Percentiles rank a stretch among this genome's conserved stretches.
These are phyloP conservation scores for Aureobasidium sp. DNA, from an alignment of 2,329 filamentous ascomycete genomes.

Conservation along the genomic window DNA sequence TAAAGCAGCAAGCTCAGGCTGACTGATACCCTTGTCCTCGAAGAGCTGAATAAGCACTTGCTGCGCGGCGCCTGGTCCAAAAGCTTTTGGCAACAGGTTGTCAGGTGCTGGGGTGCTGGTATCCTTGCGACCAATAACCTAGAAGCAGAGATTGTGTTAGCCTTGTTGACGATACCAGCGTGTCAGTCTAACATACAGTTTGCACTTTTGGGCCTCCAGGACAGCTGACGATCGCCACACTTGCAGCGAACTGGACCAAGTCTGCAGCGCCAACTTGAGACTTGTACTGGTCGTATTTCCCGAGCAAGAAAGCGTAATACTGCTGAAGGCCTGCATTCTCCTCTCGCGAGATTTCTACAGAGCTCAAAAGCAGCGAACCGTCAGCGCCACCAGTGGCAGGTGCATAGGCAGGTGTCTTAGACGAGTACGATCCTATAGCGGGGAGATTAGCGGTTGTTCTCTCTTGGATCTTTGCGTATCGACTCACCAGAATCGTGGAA, in stretches of 20 bases:
- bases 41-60: conserved; percentile 40
- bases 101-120: conserved; percentile 26
- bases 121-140: conserved; percentile 31
- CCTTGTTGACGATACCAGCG: background rate
- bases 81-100: conserved; percentile 26
- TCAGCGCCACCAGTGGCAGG: conserved; percentile 36
- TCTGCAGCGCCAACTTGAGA: conserved; percentile 43
- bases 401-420: conserved; percentile 16
- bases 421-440: conserved; percentile 15
- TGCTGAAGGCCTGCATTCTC: conserved; percentile 26
- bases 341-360: conserved; percentile 30
- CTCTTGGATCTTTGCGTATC: background rate
- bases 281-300: conserved; percentile 23
- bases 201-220: conserved; percentile 44
- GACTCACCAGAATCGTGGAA: conserved; percentile 32
- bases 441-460: background rate
- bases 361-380: conserved; percentile 35
- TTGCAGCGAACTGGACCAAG: conserved; percentile 39
- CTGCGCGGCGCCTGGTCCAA: conserved; percentile 27
- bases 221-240: conserved; percentile 39
- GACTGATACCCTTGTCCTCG: conserved; percentile 41
- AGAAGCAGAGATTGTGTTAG: conserved; percentile 22
- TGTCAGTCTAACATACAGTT: conserved; percentile 7
- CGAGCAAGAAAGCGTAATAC: conserved; percentile 33
- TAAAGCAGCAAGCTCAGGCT: conserved; percentile 44